Conservation (phyloP, 83 land plant genomes). For the Thuja plicata region DNA sequence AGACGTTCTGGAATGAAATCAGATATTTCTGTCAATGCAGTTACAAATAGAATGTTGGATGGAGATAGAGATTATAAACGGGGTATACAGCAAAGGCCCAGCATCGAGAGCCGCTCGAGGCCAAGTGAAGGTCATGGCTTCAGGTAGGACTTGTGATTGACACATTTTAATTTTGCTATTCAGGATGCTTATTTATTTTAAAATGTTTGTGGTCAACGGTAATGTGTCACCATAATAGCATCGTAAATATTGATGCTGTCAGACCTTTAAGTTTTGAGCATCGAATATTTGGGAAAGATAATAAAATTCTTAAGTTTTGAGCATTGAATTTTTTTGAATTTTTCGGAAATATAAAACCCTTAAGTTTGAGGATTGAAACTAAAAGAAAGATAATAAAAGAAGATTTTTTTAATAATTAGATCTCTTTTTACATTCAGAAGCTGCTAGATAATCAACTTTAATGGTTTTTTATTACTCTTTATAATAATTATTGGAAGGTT, state of each 20-base stretch:
- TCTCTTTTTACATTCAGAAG: not conserved
- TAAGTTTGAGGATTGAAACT: not conserved
- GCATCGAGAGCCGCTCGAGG: constrained; percentile 55
- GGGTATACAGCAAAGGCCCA: constrained; percentile 48
- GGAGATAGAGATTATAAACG: constrained; percentile 79
- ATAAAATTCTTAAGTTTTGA: not conserved
- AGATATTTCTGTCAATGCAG: constrained; percentile 39
- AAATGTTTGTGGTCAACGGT: not conserved
- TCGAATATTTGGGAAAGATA: not conserved
- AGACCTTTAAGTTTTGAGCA: not conserved
- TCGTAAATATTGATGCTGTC: not conserved
- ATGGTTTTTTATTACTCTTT: not conserved
- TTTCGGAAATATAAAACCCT: not conserved
- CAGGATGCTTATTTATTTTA: not conserved
- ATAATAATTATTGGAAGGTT: not conserved
- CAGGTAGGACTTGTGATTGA: constrained; percentile 39
- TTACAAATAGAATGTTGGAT: constrained; percentile 51
- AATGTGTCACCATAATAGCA: not conserved
- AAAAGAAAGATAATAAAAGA: not conserved
- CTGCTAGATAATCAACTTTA: not conserved
- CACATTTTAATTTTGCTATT: not conserved
- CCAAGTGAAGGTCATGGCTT: constrained; percentile 67
- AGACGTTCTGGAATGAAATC: constrained; percentile 67
- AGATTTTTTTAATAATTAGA: not conserved
- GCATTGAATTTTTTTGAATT: too few relatives aligned